Evolutionary conservation across 225 moss, liverwort and hornwort genomes (phyloP).

Genomic region (Neckera pumila): DNA sequence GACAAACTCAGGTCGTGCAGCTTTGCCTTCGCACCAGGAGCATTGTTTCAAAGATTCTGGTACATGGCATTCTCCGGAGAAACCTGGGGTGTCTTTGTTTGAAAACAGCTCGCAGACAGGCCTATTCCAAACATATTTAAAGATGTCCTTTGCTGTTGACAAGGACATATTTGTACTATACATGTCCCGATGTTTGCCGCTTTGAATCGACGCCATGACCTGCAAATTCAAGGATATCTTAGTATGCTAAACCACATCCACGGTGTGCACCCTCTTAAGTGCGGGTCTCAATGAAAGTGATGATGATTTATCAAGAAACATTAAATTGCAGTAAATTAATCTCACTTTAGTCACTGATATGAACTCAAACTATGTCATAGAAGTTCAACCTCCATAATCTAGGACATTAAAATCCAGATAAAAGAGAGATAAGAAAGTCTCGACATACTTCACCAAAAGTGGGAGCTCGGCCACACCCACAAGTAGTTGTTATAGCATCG

Average conservation of each 20-base stretch:
- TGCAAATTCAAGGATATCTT: slow-evolving; percentile 7
- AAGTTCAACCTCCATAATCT: background rate
- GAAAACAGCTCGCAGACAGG: slow-evolving; percentile 87
- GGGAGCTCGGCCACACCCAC: slow-evolving; percentile 68
- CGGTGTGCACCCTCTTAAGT: background rate
- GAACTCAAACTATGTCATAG: background rate
- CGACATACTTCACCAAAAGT: slow-evolving; percentile 79
- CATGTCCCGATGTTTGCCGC: slow-evolving; percentile 38
- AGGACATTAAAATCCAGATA: background rate
- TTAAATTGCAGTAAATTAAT: background rate
- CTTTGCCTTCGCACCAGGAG: slow-evolving; percentile 71
- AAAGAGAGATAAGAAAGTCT: background rate
- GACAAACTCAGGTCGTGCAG: slow-evolving; percentile 56
- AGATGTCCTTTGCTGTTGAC: slow-evolving; percentile 67
- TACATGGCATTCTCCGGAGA: slow-evolving; percentile 53
- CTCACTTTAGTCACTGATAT: background rate
- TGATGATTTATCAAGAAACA: background rate
- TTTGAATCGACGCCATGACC: slow-evolving; percentile 73
- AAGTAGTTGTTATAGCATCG: slow-evolving; percentile 60
- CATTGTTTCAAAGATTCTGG: slow-evolving; percentile 26
- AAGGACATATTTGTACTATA: slow-evolving; percentile 79
- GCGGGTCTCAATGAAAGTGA: background rate
- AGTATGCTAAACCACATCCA: background rate
- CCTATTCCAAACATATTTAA: slow-evolving; percentile 70
- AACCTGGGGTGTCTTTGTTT: slow-evolving; percentile 60